Percentiles rank a stretch among this genome's conserved stretches.
These are phyloP conservation scores for Starmerella bacillaris DNA, from an alignment of 805 yeast species.

Conservation along the genomic window DNA sequence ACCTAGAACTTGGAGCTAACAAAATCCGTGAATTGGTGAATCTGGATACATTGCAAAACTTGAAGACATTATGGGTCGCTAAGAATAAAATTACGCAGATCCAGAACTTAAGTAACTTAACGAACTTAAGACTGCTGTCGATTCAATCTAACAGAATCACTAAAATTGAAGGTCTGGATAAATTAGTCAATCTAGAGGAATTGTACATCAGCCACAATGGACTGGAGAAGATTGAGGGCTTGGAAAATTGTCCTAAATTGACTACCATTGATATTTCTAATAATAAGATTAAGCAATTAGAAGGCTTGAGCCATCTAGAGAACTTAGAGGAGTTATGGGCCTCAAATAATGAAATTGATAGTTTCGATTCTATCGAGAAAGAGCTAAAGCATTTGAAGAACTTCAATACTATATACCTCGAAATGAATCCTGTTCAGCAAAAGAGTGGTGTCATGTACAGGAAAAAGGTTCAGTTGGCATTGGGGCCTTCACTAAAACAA, in stretches of 20 bases:
- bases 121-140: conserved; percentile 54
- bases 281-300: conserved; percentile 45
- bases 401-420: conserved; percentile 80
- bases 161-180: conserved; percentile 66
- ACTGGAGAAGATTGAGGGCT: conserved; percentile 52
- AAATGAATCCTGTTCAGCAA: conserved; percentile 74
- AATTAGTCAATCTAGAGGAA: conserved; percentile 57
- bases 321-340: conserved; percentile 91
- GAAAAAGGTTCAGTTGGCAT: conserved; percentile 55
- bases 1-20: conserved; percentile 85
- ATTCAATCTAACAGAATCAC: conserved; percentile 73
- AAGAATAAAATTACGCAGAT: conserved; percentile 57
- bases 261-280: conserved; percentile 66
- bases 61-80: conserved; percentile 81
- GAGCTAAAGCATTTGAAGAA: conserved; percentile 45
- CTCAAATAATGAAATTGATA: conserved; percentile 50
- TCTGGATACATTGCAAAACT: conserved; percentile 34
- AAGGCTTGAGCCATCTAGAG: conserved; percentile 43
- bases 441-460: conserved; percentile 66
- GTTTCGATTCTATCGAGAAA: conserved; percentile 49
- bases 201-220: conserved; percentile 77
- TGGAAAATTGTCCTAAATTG: conserved; percentile 51
- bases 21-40: conserved; percentile 38
- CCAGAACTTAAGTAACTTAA: conserved; percentile 41
- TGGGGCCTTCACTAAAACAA: conserved; percentile 56